Evolutionary conservation across 2,329 filamentous ascomycete genomes (phyloP).

Genomic region (Exophiala alcalophila): DNA sequence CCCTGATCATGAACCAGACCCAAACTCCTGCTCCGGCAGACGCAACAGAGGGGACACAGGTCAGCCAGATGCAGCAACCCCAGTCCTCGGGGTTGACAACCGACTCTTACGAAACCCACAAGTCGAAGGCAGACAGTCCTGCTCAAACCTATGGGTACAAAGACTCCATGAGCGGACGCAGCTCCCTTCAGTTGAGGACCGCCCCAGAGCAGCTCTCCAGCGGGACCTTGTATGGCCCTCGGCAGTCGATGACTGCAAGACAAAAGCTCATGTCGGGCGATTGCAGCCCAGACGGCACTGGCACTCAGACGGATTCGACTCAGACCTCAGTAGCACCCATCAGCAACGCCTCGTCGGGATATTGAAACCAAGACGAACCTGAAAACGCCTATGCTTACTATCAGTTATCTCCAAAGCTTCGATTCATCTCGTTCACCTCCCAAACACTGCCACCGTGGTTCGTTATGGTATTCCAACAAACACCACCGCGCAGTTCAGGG

Average conservation of each 20-base stretch:
- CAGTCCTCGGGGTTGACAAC: conserved; percentile 3
- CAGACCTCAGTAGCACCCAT: conserved; percentile 17
- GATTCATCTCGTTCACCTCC: too few relatives aligned
- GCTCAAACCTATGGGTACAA: conserved; percentile 16
- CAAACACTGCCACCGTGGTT: too few relatives aligned
- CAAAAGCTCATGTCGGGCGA: conserved; percentile 15
- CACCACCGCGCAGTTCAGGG: too few relatives aligned
- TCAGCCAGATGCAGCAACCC: background rate
- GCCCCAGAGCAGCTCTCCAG: conserved; percentile 14
- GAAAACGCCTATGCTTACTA: too few relatives aligned
- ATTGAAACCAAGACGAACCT: conserved; percentile 13
- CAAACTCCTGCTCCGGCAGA: background rate
- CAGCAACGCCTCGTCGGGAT: conserved; percentile 18
- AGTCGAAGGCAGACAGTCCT: conserved; percentile 10
- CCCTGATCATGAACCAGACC: conserved; percentile 10
- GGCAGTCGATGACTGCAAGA: conserved; percentile 12
- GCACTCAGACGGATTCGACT: conserved; percentile 21
- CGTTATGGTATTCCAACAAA: too few relatives aligned
- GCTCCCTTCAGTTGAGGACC: conserved; percentile 13
- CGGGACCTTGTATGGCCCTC: conserved; percentile 19
- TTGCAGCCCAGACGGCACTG: conserved; percentile 22
- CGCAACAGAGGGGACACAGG: conserved; percentile 3
- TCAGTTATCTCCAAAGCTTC: too few relatives aligned
- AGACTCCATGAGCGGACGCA: conserved; percentile 11
- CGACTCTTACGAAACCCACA: conserved; percentile 13